phyloP scores from a whole-genome alignment of 176 grass and related monocot genomes.

The Oryza glumipatula region DNA sequence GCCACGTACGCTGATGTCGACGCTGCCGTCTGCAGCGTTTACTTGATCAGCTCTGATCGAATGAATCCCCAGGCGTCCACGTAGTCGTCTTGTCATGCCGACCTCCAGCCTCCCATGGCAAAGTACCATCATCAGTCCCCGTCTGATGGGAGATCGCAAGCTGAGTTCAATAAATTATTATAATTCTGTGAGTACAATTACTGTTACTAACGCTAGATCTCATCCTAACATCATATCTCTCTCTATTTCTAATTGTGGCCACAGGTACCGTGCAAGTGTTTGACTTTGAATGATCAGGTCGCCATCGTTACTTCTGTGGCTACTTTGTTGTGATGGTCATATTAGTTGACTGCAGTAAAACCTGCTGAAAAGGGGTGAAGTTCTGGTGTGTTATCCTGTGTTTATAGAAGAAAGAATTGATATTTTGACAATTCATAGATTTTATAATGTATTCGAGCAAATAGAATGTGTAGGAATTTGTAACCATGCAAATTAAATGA shows the following conservation, averaged over 20 bases:
- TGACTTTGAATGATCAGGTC: background rate
- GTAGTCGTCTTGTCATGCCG: background rate
- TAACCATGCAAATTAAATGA: background rate
- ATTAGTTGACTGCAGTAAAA: background rate
- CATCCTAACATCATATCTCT: background rate
- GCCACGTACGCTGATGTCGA: background rate
- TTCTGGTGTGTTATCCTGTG: background rate
- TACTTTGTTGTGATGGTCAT: background rate
- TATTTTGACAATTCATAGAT: too few species aligned
- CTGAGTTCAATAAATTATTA: background rate
- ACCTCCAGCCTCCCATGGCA: slow-evolving; percentile 20
- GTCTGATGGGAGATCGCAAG: background rate
- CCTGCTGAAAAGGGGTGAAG: background rate
- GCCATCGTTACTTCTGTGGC: background rate
- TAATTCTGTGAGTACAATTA: background rate
- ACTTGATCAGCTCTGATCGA: background rate
- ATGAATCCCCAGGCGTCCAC: background rate
- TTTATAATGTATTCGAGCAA: background rate
- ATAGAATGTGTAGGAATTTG: background rate
- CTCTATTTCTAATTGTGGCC: background rate
- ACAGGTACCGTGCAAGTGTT: background rate
- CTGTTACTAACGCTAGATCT: background rate
- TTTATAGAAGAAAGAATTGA: too few species aligned
- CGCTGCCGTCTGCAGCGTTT: background rate
- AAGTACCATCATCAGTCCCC: background rate